A percentile compares a stretch with the other conserved stretches of the same genome.
These are phyloP conservation scores for Dactylellina cionopaga DNA, from an alignment of 2,329 filamentous ascomycete species.

Conservation along the genomic window DNA sequence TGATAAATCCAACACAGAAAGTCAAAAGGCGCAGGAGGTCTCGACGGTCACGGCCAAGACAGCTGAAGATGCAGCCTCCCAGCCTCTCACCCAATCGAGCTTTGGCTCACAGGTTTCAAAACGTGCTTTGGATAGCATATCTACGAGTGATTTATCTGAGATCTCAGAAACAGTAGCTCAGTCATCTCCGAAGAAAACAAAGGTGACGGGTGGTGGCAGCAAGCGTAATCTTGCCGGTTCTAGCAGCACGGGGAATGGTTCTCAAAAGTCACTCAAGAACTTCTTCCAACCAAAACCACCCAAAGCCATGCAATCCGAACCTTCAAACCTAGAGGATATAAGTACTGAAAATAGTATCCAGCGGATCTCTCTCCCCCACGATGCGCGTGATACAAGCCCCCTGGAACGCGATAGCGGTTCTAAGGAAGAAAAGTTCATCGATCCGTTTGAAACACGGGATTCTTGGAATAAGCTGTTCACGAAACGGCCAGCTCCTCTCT, in stretches of 20 bases:
- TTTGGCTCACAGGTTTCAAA: conserved; percentile 61
- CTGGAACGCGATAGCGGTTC: conserved; percentile 47
- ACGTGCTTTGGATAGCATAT: background rate
- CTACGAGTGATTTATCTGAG: background rate
- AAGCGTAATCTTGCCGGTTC: conserved; percentile 5
- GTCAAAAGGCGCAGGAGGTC: conserved; percentile 55
- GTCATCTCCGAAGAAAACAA: conserved; percentile 40
- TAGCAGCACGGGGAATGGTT: background rate
- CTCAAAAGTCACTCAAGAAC: conserved; percentile 12
- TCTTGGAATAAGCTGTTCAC: conserved; percentile 87
- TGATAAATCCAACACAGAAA: conserved; percentile 39
- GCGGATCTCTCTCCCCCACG: background rate
- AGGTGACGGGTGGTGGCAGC: background rate
- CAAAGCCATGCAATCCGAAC: background rate
- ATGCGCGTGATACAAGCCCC: background rate
- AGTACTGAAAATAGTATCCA: conserved; percentile 14
- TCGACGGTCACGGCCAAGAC: conserved; percentile 8
- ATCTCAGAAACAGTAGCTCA: conserved; percentile 6
- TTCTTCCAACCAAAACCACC: conserved; percentile 18
- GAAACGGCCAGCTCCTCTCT: conserved; percentile 77
- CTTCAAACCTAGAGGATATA: background rate
- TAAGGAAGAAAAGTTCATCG: conserved; percentile 66
- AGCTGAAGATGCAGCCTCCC: conserved; percentile 11
- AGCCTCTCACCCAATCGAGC: conserved; percentile 64
- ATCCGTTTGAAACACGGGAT: conserved; percentile 78